Conservation (phyloP, 345 rosid genomes). For the Sapria himalayana region DNA sequence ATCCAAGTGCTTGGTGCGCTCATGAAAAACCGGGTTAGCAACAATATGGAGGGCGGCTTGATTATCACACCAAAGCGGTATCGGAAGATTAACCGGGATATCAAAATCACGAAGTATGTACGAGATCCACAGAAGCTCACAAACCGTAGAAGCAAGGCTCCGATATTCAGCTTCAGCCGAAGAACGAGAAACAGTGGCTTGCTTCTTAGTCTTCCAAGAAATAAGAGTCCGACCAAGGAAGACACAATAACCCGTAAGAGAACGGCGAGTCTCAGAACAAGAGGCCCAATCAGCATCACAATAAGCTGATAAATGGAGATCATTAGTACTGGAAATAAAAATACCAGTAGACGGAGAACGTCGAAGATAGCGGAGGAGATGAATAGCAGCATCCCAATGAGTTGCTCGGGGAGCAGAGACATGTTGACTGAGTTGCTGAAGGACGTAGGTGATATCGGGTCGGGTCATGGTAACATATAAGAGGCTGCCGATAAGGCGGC, state of each 20-base stretch:
- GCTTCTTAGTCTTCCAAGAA: neutral
- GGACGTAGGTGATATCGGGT: conserved; percentile 3
- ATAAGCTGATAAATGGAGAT: neutral
- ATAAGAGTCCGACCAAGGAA: no score
- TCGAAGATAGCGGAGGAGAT: neutral
- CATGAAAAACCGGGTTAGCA: no score
- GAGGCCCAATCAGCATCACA: conserved; percentile 6
- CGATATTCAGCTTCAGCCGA: neutral
- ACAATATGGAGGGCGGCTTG: no score
- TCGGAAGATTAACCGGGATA: neutral
- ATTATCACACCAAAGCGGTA: neutral
- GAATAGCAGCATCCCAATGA: neutral
- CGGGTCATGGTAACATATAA: conserved; percentile 5
- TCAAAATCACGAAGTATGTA: neutral
- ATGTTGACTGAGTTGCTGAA: neutral
- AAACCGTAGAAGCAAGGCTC: neutral
- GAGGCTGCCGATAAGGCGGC: conserved; percentile 1
- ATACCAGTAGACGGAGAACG: neutral
- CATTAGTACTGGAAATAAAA: neutral
- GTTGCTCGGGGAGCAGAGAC: neutral
- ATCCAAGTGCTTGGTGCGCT: no score
- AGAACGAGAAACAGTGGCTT: neutral
- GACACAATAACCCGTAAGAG: neutral
- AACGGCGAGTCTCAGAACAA: neutral
- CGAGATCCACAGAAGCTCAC: neutral